phyloP scores from a whole-genome alignment of 805 yeast species.

The Barnettozyma pratensis region DNA sequence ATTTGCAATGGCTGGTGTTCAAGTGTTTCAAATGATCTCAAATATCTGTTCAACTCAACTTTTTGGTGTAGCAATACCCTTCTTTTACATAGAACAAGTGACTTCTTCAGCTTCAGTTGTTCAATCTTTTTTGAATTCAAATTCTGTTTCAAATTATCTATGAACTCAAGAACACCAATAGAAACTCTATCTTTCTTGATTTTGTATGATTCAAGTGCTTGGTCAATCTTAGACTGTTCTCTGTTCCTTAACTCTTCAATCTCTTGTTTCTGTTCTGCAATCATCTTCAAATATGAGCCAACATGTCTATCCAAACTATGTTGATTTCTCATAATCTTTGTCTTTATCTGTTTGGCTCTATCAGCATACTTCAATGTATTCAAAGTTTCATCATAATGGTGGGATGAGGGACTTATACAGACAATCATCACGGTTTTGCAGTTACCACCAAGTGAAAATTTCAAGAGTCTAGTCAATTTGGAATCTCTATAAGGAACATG shows the following conservation, averaged over 20 bases:
- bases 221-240: constrained; percentile 39
- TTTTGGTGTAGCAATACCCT: constrained; percentile 37
- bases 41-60: constrained; percentile 30
- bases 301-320: constrained; percentile 78
- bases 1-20: constrained; percentile 23
- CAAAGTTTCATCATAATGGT: constrained; percentile 88
- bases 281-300: constrained; percentile 78
- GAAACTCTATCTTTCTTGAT: constrained; percentile 35
- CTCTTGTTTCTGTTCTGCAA: constrained; percentile 71
- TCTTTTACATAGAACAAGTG: constrained; percentile 34
- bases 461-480: constrained; percentile 78
- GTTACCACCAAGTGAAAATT: constrained; percentile 89
- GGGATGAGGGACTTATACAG: constrained; percentile 81
- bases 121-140: constrained; percentile 40
- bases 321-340: constrained; percentile 68
- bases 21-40: constrained; percentile 17
- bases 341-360: constrained; percentile 86
- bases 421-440: constrained; percentile 96
- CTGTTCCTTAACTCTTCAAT: constrained; percentile 62
- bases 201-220: constrained; percentile 31
- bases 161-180: constrained; percentile 34
- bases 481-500: constrained; percentile 93
- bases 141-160: constrained; percentile 37
- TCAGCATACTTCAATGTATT: constrained; percentile 90
- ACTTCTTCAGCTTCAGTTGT: constrained; percentile 35